A percentile compares a stretch with the other conserved stretches of the same genome.
These are phyloP conservation scores for Clonostachys rhizophaga DNA, from an alignment of 2,329 filamentous ascomycete species.

Conservation along the genomic window DNA sequence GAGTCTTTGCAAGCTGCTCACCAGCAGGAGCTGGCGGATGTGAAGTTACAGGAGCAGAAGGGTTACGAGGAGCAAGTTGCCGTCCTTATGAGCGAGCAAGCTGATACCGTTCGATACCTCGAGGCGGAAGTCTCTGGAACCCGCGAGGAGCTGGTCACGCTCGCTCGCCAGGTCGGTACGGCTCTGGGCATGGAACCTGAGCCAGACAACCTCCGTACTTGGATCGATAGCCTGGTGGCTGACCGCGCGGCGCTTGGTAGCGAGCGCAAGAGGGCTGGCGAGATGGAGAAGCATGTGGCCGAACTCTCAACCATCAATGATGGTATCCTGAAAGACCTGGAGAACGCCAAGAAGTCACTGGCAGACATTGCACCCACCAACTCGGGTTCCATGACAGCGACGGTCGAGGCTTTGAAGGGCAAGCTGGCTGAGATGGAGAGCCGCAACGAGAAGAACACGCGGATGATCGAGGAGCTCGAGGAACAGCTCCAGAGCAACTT, in stretches of 20 bases:
- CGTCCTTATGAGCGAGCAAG: slow-evolving; percentile 55
- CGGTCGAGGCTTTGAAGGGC: slow-evolving; percentile 59
- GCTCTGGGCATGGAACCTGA: slow-evolving; percentile 59
- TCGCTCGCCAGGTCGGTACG: slow-evolving; percentile 59
- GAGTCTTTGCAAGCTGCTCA: slow-evolving; percentile 44
- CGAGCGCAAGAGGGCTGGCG: slow-evolving; percentile 53
- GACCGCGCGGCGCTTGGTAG: slow-evolving; percentile 55
- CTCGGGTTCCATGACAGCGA: slow-evolving; percentile 40
- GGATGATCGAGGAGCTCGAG: slow-evolving; percentile 91
- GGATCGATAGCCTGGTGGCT: slow-evolving; percentile 51
- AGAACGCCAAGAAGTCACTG: slow-evolving; percentile 51
- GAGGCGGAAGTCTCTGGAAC: slow-evolving; percentile 60
- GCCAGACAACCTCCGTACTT: slow-evolving; percentile 62
- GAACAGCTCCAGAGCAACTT: slow-evolving; percentile 94
- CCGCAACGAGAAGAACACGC: slow-evolving; percentile 84
- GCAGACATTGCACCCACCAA: slow-evolving; percentile 46
- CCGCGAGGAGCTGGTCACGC: slow-evolving; percentile 60
- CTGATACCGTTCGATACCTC: slow-evolving; percentile 49
- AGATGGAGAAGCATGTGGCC: slow-evolving; percentile 49
- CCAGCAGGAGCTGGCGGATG: slow-evolving; percentile 40
- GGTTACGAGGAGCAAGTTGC: slow-evolving; percentile 54
- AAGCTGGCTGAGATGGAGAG: slow-evolving; percentile 58
- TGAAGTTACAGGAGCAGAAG: slow-evolving; percentile 43
- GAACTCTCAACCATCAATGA: slow-evolving; percentile 56
- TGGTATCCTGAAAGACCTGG: slow-evolving; percentile 56